Evolutionary conservation across 2,329 filamentous ascomycete genomes (phyloP), one percentile per base, ranked within the genome.

Genomic region (Ophidiomyces ophidiicola): DNA sequence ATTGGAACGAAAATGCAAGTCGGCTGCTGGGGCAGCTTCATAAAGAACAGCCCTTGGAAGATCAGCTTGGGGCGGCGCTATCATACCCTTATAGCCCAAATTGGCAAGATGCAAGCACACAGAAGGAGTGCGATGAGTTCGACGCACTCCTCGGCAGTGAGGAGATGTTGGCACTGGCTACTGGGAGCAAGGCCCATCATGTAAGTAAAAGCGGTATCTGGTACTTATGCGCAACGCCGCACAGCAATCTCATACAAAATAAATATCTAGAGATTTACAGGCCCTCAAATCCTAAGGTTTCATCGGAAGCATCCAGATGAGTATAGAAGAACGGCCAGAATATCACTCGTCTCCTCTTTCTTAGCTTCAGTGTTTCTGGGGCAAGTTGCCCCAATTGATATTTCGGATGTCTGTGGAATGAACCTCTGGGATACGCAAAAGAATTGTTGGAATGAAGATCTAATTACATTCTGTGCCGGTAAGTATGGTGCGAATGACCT

Each of bases 101-200:
- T 60, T 98, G 90, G 90, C 90, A 96, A 64, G 90, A 98, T 59
- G 81, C 87, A 45, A 94, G 86, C 63, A 96, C 90, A 1, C 86
- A 94, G 64, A 70, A 70, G 48, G 83, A 98, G 63, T 94, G 87
- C 56, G 86, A 94, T 57, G 70, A 74, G 46, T 96, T 96, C 55
- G 87, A 96, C 58, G 71, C 66, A 4, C 67, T 69, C 38, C 64
- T 94, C 5, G 82, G 82, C 1, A 68, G 68, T 5, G 67, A 74
- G 2, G 71, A 80, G 52, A 69, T 71, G 46, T 64, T 98, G 50
- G 90, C 90, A 0, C 62, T 80, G 37, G 76, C 74, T 14, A 94
- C 90, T 6, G 90, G 90, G 20, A 94, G 88, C 57, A 81, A 86
- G 49, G 90, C 90, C 3, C 90, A 98, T 64, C 90, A 96, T 66